Conservation (phyloP, 2,329 filamentous ascomycete species). For the Cladosporium oxysporum region DNA sequence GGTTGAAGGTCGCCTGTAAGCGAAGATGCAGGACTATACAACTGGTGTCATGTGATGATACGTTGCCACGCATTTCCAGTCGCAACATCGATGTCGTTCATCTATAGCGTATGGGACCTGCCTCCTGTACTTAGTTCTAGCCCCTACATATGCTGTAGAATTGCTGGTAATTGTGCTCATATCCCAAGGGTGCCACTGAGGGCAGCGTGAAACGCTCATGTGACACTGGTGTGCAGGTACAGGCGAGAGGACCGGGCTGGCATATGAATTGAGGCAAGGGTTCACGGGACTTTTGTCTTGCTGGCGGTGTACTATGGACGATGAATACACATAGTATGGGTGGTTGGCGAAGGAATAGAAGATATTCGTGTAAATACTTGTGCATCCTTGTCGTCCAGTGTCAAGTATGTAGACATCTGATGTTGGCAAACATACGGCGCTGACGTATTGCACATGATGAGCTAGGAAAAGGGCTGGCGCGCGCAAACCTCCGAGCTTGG, state of each 20-base stretch:
- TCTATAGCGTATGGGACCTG: not conserved
- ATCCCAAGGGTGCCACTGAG: not conserved
- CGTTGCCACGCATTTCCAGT: not conserved
- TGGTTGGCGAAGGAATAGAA: not conserved
- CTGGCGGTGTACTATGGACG: not conserved
- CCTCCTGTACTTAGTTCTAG: not conserved
- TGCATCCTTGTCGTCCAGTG: not conserved
- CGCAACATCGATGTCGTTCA: not conserved
- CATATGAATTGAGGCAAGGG: not conserved
- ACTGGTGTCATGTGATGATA: not conserved
- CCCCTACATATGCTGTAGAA: not conserved
- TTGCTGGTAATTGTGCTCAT: not conserved
- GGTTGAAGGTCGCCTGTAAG: not conserved
- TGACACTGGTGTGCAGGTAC: not conserved
- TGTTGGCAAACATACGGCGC: not conserved
- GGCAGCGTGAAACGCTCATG: not conserved
- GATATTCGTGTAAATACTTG: not conserved
- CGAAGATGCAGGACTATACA: not conserved
- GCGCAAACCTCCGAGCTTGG: not conserved
- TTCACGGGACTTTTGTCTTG: not conserved
- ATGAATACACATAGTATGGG: not conserved
- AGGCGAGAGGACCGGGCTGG: not conserved
- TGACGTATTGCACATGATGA: not conserved
- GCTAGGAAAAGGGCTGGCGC: slow-evolving; percentile 4
- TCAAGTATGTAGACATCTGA: not conserved